Conservation (phyloP, 108 stramenopile genomes). For the Nitzschia putrida region DNA sequence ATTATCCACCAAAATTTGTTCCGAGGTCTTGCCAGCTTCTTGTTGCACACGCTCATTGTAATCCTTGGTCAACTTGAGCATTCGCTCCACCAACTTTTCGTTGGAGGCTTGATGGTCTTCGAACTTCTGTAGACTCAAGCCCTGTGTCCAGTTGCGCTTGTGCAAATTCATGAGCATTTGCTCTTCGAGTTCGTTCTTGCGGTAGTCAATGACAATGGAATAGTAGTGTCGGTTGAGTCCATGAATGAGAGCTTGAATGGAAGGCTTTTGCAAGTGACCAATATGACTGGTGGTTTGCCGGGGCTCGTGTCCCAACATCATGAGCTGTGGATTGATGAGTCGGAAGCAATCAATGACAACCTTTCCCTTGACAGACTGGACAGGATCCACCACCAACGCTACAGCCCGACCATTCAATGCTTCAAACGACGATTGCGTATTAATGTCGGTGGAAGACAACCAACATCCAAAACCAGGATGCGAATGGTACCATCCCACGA, state of each 20-base stretch:
- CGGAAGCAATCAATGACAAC: slow-evolving; percentile 99
- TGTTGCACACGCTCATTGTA: slow-evolving; percentile 91
- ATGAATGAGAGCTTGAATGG: slow-evolving; percentile 98
- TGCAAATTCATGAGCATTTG: slow-evolving; percentile 99
- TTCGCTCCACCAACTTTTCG: slow-evolving; percentile 84
- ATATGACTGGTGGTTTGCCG: slow-evolving; percentile 98
- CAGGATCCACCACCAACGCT: slow-evolving; percentile 98
- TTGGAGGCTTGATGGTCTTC: slow-evolving; percentile 88
- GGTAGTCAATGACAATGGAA: slow-evolving; percentile 97
- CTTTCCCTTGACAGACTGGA: slow-evolving; percentile 99
- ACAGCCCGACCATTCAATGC: slow-evolving; percentile 93
- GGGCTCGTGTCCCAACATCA: slow-evolving; percentile 98
- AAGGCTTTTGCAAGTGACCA: slow-evolving; percentile 98
- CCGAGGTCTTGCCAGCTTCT: slow-evolving; percentile 84
- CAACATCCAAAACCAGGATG: slow-evolving; percentile 99
- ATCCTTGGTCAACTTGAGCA: slow-evolving; percentile 89
- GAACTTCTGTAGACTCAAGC: slow-evolving; percentile 83
- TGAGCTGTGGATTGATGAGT: slow-evolving; percentile 96
- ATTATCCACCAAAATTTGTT: slow-evolving; percentile 85
- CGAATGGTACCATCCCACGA: slow-evolving; percentile 99
- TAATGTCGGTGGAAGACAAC: slow-evolving; percentile 97
- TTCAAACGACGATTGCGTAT: slow-evolving; percentile 98
- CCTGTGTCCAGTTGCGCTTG: slow-evolving; percentile 92
- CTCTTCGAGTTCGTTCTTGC: slow-evolving; percentile 99
- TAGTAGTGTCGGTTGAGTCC: slow-evolving; percentile 99